Evolutionary conservation across 2,329 filamentous ascomycete species (phyloP).

Genomic region (Paecilomyces niveus): DNA sequence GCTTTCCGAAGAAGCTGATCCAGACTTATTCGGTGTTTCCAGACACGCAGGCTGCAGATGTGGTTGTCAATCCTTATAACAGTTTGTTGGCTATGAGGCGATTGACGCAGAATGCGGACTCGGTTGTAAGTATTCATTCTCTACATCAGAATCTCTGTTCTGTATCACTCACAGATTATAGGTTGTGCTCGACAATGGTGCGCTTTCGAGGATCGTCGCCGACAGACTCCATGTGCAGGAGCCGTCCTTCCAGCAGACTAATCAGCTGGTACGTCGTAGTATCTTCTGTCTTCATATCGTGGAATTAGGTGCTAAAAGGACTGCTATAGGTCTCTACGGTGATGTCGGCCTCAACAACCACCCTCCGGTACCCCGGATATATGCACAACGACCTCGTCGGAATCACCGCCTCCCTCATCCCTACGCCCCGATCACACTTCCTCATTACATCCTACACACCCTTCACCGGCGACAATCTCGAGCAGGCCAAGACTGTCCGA

Average conservation of each 20-base stretch:
- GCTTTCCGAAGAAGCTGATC: constrained; percentile 97
- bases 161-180: constrained; percentile 20
- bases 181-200: constrained; percentile 91
- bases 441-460: constrained; percentile 97
- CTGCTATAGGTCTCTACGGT: constrained; percentile 69
- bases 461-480: constrained; percentile 92
- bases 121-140: constrained; percentile 54
- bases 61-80: constrained; percentile 98
- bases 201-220: constrained; percentile 85
- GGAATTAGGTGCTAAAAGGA: background rate
- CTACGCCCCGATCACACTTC: constrained; percentile 95
- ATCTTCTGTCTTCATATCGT: background rate
- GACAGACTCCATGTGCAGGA: constrained; percentile 92
- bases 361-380: constrained; percentile 92
- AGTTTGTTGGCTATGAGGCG: constrained; percentile 86
- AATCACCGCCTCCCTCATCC: constrained; percentile 91
- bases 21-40: constrained; percentile 99
- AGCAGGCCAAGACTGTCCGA: constrained; percentile 93
- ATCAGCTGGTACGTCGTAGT: constrained; percentile 73
- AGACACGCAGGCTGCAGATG: constrained; percentile 81
- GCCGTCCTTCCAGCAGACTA: constrained; percentile 94
- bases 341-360: constrained; percentile 97
- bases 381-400: constrained; percentile 99
- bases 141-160: background rate
- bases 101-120: constrained; percentile 92